Conservation (phyloP, 306 rosid genomes). For the Albizia julibrissin region DNA sequence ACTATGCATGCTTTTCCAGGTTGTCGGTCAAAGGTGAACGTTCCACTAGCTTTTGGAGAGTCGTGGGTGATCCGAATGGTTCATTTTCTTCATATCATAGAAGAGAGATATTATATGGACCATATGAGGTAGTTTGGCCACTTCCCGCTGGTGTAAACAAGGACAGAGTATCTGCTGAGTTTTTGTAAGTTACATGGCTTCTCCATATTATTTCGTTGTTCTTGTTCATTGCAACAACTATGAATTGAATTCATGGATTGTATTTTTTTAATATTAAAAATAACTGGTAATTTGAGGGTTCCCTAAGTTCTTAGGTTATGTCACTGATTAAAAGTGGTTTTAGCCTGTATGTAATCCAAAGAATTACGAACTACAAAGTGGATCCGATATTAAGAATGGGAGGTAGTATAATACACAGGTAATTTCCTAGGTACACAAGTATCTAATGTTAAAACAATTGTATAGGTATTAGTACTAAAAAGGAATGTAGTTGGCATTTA, state of each 20-base stretch:
- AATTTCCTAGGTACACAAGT: background rate
- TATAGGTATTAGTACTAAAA: background rate
- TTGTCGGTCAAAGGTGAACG: conserved; percentile 62
- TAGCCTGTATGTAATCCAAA: background rate
- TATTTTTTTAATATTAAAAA: background rate
- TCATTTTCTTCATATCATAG: conserved; percentile 59
- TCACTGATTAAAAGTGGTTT: background rate
- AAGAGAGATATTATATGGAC: conserved; percentile 70
- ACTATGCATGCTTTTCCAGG: conserved; percentile 44
- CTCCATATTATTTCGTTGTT: conserved; percentile 2
- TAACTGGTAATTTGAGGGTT: background rate
- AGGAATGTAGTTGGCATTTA: background rate
- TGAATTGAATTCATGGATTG: background rate
- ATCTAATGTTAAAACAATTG: background rate
- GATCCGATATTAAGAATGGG: too few relatives aligned
- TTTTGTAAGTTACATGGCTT: conserved; percentile 53
- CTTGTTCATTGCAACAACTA: background rate
- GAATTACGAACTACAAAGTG: too few relatives aligned
- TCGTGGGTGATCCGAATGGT: conserved; percentile 39
- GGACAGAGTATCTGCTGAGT: conserved; percentile 71
- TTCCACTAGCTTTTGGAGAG: conserved; percentile 38
- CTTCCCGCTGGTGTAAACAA: conserved; percentile 71
- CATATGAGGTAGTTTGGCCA: conserved; percentile 70
- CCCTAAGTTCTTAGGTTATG: background rate
- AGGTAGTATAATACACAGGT: background rate